These are phyloP conservation scores for Tuber microsphaerosporum DNA, from an alignment of 495 filamentous ascomycete genomes.

Conservation along the genomic window DNA sequence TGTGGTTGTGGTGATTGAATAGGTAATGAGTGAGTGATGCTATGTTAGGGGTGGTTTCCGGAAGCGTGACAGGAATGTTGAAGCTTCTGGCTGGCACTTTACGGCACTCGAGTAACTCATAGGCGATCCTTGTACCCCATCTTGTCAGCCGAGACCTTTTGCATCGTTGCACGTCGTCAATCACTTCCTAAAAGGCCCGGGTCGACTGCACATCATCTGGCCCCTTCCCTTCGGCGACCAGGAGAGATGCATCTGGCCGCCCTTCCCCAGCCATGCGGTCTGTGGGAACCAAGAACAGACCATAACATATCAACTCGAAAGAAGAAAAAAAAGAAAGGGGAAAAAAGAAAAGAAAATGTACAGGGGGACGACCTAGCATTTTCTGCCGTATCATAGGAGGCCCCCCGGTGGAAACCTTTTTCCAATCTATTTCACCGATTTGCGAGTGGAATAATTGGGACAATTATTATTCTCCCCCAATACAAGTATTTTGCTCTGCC, in stretches of 20 bases:
- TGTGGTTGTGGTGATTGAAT: not conserved
- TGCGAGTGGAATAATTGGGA: not conserved
- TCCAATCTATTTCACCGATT: not conserved
- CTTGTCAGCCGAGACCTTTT: slow-evolving; percentile 37
- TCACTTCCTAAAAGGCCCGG: slow-evolving; percentile 32
- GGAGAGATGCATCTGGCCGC: slow-evolving; percentile 38
- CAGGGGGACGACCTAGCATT: not conserved
- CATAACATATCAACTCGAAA: slow-evolving; percentile 34
- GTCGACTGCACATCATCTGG: slow-evolving; percentile 39
- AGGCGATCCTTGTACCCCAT: slow-evolving; percentile 35
- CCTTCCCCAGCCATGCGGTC: slow-evolving; percentile 37
- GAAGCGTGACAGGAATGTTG: slow-evolving; percentile 34
- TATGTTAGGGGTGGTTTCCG: slow-evolving; percentile 12
- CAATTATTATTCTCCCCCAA: slow-evolving; percentile 9
- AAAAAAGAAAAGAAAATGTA: not conserved
- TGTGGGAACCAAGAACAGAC: slow-evolving; percentile 35
- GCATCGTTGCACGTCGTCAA: slow-evolving; percentile 35
- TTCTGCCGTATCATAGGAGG: not conserved
- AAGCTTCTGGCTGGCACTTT: slow-evolving; percentile 34
- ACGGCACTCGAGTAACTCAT: slow-evolving; percentile 16
- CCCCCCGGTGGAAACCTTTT: not conserved
- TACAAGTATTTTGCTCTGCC: slow-evolving; percentile 1
- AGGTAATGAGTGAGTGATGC: not conserved
- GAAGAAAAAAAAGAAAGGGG: not conserved
- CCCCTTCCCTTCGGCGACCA: slow-evolving; percentile 38